These are phyloP conservation scores for Silybum marianum DNA, from an alignment of 129 eudicot genomes.

Conservation along the genomic window DNA sequence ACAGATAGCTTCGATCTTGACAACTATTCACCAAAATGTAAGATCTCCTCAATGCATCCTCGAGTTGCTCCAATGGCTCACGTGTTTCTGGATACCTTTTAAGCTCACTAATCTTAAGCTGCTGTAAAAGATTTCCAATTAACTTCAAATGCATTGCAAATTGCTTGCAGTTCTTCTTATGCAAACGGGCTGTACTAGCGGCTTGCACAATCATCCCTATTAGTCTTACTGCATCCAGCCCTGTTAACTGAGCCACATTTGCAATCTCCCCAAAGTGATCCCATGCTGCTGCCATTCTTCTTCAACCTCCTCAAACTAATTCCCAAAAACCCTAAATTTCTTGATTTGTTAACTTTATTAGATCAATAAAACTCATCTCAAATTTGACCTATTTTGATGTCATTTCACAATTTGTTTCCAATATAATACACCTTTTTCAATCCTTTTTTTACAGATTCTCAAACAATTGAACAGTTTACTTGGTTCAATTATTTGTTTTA, in stretches of 20 bases:
- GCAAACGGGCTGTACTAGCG: conserved; percentile 90
- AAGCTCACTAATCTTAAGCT: conserved; percentile 76
- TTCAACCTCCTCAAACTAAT: conserved; percentile 3
- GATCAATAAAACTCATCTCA: conserved; percentile 19
- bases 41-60: conserved; percentile 94
- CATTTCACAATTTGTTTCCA: background rate
- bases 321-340: conserved; percentile 18
- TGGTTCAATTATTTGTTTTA: background rate
- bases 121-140: conserved; percentile 79
- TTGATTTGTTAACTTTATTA: conserved; percentile 8
- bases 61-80: conserved; percentile 93
- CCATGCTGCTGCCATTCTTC: conserved; percentile 61
- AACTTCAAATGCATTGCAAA: conserved; percentile 88
- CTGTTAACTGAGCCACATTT: conserved; percentile 76
- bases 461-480: conserved; percentile 4
- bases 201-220: conserved; percentile 89
- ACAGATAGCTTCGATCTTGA: conserved; percentile 88
- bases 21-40: conserved; percentile 87
- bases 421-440: background rate
- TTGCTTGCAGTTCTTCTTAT: conserved; percentile 88
- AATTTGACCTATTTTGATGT: background rate
- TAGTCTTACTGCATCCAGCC: conserved; percentile 72
- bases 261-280: conserved; percentile 87
- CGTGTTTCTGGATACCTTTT: conserved; percentile 89
- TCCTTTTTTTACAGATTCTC: background rate